Evolutionary conservation across 2,329 filamentous ascomycete species (phyloP).

Genomic region (Venturia asperata): DNA sequence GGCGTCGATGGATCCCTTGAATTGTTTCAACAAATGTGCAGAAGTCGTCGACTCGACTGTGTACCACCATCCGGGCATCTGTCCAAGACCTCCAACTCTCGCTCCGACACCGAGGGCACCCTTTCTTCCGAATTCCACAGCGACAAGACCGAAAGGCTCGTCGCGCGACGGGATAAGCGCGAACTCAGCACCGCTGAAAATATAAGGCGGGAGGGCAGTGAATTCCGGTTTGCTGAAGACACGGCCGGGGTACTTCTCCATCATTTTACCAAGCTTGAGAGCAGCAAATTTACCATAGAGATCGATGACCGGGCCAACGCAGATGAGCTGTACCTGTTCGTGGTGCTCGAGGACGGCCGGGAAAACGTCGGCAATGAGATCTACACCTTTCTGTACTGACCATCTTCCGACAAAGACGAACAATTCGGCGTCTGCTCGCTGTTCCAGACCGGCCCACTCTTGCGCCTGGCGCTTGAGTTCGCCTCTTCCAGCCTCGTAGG

Average conservation of each 20-base stretch:
- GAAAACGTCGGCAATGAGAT: slow-evolving; percentile 62
- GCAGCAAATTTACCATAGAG: slow-evolving; percentile 62
- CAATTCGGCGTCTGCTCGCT: slow-evolving; percentile 55
- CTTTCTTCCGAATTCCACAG: slow-evolving; percentile 62
- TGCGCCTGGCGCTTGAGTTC: slow-evolving; percentile 55
- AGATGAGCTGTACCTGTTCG: slow-evolving; percentile 54
- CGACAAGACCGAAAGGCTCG: slow-evolving; percentile 62
- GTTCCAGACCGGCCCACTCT: slow-evolving; percentile 58
- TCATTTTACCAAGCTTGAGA: slow-evolving; percentile 56
- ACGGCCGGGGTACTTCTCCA: slow-evolving; percentile 57
- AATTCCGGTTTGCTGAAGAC: slow-evolving; percentile 65
- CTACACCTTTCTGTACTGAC: slow-evolving; percentile 63
- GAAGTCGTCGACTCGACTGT: slow-evolving; percentile 60
- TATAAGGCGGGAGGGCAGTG: slow-evolving; percentile 57
- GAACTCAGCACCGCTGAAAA: slow-evolving; percentile 62
- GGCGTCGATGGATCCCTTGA: slow-evolving; percentile 56
- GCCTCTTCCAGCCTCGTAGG: slow-evolving; percentile 47
- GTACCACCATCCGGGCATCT: slow-evolving; percentile 67
- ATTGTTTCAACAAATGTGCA: slow-evolving; percentile 56
- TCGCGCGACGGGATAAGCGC: slow-evolving; percentile 62
- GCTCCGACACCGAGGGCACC: slow-evolving; percentile 61
- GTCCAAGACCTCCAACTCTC: slow-evolving; percentile 55
- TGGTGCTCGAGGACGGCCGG: slow-evolving; percentile 55
- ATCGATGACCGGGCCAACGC: slow-evolving; percentile 59
- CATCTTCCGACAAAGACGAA: slow-evolving; percentile 64